Conservation (phyloP, 2,329 filamentous ascomycete species). For the Lojkania enalia region DNA sequence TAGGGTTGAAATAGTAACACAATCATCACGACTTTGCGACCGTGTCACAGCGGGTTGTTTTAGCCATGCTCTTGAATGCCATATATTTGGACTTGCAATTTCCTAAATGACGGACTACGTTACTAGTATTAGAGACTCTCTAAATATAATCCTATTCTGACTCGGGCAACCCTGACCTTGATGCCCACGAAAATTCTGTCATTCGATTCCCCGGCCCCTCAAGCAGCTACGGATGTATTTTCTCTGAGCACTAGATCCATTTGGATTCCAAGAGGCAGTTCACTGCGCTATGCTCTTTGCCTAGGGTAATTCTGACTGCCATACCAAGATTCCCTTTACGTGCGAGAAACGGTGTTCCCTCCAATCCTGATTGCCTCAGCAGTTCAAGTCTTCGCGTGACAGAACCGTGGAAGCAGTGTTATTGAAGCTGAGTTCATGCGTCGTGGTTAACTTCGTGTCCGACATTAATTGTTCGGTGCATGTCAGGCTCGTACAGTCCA, state of each 20-base stretch:
- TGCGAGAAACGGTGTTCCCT: constrained; percentile 11
- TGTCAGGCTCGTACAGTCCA: constrained; percentile 1
- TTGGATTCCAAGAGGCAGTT: constrained; percentile 9
- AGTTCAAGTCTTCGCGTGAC: constrained; percentile 2
- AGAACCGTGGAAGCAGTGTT: constrained; percentile 1
- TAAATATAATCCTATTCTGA: constrained; percentile 11
- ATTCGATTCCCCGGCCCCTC: constrained; percentile 8
- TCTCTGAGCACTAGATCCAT: constrained; percentile 11
- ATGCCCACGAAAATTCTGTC: constrained; percentile 14
- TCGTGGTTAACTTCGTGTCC: constrained; percentile 1
- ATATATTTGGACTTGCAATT: constrained; percentile 10
- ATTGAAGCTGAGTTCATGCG: not conserved
- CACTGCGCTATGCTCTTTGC: constrained; percentile 14
- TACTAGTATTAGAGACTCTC: constrained; percentile 6
- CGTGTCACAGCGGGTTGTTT: no score
- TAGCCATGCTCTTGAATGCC: no score
- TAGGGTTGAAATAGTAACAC: no score
- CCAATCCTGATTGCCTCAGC: no score
- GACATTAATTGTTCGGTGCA: constrained; percentile 1
- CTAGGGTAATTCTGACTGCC: constrained; percentile 10
- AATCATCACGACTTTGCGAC: no score
- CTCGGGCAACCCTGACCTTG: constrained; percentile 12
- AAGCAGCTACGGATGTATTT: constrained; percentile 11
- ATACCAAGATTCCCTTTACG: constrained; percentile 9
- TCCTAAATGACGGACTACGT: constrained; percentile 5